Evolutionary conservation across 2,329 filamentous ascomycete species (phyloP).

Genomic region (Arachnomyces sp.): DNA sequence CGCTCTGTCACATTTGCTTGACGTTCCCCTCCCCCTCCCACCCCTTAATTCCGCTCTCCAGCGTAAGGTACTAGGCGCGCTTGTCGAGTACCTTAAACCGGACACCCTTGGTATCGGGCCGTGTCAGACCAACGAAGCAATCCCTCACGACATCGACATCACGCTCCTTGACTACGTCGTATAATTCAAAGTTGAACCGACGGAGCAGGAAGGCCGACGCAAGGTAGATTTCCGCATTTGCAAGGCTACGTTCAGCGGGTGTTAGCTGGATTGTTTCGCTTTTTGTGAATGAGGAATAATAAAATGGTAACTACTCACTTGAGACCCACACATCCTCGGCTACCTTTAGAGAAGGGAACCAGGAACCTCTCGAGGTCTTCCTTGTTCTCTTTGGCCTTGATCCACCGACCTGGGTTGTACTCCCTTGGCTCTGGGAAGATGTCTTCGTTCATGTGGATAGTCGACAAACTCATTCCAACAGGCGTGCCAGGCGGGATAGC

Average conservation of each 20-base stretch:
- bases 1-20: no score
- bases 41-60: no score
- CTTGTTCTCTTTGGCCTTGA: conserved; percentile 10
- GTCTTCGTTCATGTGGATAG: conserved; percentile 23
- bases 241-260: conserved; percentile 5
- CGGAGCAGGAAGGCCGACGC: conserved; percentile 7
- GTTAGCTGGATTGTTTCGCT: no score
- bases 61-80: no score
- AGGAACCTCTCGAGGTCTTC: conserved; percentile 17
- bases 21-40: no score
- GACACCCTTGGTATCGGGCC: conserved; percentile 5
- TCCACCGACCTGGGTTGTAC: conserved; percentile 26
- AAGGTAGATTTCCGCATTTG: conserved; percentile 10
- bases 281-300: no score
- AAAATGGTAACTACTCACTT: conserved; percentile 11
- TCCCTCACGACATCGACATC: conserved; percentile 16
- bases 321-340: conserved; percentile 21
- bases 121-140: conserved; percentile 12
- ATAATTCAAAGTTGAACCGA: conserved; percentile 12
- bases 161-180: conserved; percentile 11
- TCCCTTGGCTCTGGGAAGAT: conserved; percentile 23
- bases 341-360: conserved; percentile 23
- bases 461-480: not conserved
- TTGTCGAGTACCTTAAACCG: not conserved
- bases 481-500: not conserved